A percentile compares a stretch with the other conserved stretches of the same genome.
Conservation (phyloP, 2,329 filamentous ascomycete species). For the Aspergillus calidoustus region DNA sequence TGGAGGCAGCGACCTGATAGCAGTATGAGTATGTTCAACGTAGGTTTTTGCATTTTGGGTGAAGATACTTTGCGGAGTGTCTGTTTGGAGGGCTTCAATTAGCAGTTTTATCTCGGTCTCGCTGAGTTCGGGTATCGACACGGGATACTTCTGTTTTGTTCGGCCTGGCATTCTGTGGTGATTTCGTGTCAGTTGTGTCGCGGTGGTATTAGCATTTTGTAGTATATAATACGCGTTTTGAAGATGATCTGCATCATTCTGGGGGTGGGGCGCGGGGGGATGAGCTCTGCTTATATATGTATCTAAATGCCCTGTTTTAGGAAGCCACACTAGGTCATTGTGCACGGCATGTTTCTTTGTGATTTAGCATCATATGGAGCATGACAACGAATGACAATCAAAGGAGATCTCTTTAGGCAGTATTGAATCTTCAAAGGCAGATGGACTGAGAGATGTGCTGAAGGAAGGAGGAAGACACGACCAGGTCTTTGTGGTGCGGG, state of each 20-base stretch:
- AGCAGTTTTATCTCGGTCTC: slow-evolving; percentile 27
- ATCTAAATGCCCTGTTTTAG: not conserved
- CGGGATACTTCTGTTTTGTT: slow-evolving; percentile 23
- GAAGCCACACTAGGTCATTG: not conserved
- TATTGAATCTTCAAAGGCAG: not conserved
- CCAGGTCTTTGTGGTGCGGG: not conserved
- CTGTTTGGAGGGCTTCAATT: slow-evolving; percentile 30
- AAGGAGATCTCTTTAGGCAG: not conserved
- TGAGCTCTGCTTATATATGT: not conserved
- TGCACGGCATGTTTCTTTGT: not conserved
- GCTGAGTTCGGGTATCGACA: slow-evolving; percentile 26
- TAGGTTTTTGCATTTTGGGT: not conserved
- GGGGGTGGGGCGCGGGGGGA: not conserved
- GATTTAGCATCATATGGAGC: not conserved
- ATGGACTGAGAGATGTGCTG: not conserved
- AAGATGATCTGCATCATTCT: not conserved
- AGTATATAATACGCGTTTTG: not conserved
- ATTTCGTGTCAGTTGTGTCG: not conserved
- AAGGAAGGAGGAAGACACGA: not conserved
- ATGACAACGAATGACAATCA: not conserved
- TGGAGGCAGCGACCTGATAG: slow-evolving; percentile 20
- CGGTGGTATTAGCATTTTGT: not conserved
- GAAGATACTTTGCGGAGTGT: slow-evolving; percentile 10
- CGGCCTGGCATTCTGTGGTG: slow-evolving; percentile 5
- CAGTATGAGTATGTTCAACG: slow-evolving; percentile 6